Conservation (phyloP, 257 asterid genomes). For the Primulina eburnea region DNA sequence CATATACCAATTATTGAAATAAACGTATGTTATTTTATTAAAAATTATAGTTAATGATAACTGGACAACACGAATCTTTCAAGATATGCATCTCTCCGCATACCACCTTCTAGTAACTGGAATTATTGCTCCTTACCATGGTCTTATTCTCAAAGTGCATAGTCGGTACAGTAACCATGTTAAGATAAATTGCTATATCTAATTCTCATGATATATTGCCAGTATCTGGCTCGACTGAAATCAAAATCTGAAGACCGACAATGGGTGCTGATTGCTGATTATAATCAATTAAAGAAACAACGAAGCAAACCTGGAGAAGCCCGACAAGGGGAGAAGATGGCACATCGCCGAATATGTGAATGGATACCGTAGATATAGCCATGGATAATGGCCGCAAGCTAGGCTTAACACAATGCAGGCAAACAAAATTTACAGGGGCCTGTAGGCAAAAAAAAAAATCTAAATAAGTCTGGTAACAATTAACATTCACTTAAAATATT, state of each 20-base stretch:
- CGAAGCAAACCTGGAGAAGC: conserved; percentile 67
- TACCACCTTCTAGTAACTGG: too few species aligned
- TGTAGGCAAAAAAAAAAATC: conserved; percentile 28
- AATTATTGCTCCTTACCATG: not conserved
- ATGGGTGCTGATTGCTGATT: not conserved
- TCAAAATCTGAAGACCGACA: not conserved
- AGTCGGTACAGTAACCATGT: not conserved
- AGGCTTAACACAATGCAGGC: conserved; percentile 84
- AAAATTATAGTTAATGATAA: too few species aligned
- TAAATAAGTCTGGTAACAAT: not conserved
- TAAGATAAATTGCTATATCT: not conserved
- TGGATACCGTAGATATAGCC: conserved; percentile 80
- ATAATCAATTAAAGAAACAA: not conserved
- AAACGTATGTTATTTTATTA: too few species aligned
- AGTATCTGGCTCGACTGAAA: not conserved
- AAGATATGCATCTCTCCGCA: too few species aligned
- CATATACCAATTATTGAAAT: too few species aligned
- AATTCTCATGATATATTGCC: not conserved
- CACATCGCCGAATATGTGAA: conserved; percentile 89
- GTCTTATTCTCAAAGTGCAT: not conserved
- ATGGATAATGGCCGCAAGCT: conserved; percentile 85
- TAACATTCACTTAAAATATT: not conserved
- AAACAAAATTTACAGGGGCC: conserved; percentile 91
- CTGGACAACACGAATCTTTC: not conserved
- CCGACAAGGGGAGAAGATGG: conserved; percentile 97